phyloP scores from a whole-genome alignment of 805 yeast genomes.

The Suhomyces sp. region DNA sequence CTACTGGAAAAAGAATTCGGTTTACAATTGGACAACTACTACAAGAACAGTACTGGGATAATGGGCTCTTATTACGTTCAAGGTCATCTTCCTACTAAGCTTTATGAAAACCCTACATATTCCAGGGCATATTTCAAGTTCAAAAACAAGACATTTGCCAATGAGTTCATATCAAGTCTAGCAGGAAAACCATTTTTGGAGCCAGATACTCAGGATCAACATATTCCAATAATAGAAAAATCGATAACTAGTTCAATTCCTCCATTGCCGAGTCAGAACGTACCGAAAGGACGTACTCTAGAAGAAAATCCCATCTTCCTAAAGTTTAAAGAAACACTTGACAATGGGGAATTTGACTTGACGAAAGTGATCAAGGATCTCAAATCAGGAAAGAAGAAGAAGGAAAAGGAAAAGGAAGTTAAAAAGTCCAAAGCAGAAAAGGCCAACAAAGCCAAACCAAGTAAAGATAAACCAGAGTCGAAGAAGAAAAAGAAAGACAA shows the following conservation, averaged over 20 bases:
- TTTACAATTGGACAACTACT: conserved; percentile 18
- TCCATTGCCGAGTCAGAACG: neutral
- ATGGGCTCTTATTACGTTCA: conserved; percentile 12
- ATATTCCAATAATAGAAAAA: conserved; percentile 33
- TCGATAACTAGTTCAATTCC: conserved; percentile 23
- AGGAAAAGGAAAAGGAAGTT: conserved; percentile 6
- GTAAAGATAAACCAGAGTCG: neutral
- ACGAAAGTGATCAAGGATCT: conserved; percentile 9
- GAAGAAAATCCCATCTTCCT: conserved; percentile 15
- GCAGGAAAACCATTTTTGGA: conserved; percentile 23
- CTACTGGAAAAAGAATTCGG: conserved; percentile 14
- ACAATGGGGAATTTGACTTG: conserved; percentile 8
- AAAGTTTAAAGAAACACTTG: conserved; percentile 15
- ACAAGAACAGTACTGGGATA: conserved; percentile 1
- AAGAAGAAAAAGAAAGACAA: neutral
- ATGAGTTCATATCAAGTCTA: conserved; percentile 9
- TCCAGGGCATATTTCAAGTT: conserved; percentile 18
- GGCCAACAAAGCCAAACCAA: neutral
- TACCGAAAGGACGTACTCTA: conserved; percentile 4
- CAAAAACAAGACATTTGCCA: conserved; percentile 5
- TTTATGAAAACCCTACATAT: conserved; percentile 18
- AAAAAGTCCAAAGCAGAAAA: neutral
- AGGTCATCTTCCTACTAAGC: conserved; percentile 14
- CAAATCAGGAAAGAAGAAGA: conserved; percentile 10
- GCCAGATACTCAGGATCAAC: conserved; percentile 20